phyloP scores from a whole-genome alignment of 257 asterid species.

The Penstemon davidsonii region DNA sequence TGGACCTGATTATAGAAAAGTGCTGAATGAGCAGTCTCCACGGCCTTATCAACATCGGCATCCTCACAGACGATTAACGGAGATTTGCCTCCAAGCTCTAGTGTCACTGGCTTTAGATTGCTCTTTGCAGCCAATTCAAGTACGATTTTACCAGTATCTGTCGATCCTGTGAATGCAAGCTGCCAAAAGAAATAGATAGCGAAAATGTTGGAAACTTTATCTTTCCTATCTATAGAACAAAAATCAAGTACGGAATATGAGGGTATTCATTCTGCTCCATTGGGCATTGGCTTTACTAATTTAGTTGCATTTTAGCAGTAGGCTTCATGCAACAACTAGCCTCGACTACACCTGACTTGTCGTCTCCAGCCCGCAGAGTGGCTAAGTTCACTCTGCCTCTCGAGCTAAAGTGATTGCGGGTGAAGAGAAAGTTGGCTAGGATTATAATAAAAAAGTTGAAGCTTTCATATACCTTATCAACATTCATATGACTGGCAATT shows the following conservation, averaged over 20 bases:
- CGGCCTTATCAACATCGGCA: constrained; percentile 63
- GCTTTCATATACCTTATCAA: constrained; percentile 54
- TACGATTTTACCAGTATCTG: constrained; percentile 51
- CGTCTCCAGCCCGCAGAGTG: too few species aligned
- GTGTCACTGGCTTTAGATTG: constrained; percentile 71
- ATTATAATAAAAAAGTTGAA: neutral
- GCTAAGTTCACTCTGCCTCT: too few species aligned
- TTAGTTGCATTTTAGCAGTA: neutral
- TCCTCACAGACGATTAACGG: constrained; percentile 68
- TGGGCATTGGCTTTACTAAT: neutral
- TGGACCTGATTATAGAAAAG: constrained; percentile 74
- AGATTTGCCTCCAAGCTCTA: constrained; percentile 80
- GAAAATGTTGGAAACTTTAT: neutral
- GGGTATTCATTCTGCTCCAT: neutral
- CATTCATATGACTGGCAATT: constrained; percentile 72
- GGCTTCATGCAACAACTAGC: neutral
- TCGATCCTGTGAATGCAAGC: constrained; percentile 84
- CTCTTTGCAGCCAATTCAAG: constrained; percentile 64
- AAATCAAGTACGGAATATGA: too few species aligned
- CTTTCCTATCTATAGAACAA: neutral
- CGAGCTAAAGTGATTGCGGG: too few species aligned
- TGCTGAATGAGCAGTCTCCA: constrained; percentile 68
- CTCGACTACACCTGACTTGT: too few species aligned
- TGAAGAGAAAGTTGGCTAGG: neutral
- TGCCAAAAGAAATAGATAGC: constrained; percentile 15